phyloP scores from a whole-genome alignment of 768 basidiomycete genomes.

The Hericium alpestre region DNA sequence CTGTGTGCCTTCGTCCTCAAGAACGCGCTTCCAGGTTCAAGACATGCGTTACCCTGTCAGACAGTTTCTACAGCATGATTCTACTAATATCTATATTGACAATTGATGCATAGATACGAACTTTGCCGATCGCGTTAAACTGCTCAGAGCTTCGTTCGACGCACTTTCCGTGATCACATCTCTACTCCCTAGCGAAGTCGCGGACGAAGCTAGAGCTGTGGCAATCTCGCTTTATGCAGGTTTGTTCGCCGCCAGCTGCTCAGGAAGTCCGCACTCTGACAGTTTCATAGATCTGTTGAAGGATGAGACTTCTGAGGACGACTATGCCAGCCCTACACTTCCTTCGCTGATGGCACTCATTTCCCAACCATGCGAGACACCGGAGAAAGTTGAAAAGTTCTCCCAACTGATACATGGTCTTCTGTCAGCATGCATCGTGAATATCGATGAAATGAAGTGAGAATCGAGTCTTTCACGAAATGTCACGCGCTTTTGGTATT shows the following conservation, averaged over 20 bases:
- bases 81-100: background rate
- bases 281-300: constrained; percentile 56
- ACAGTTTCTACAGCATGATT: background rate
- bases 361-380: constrained; percentile 30
- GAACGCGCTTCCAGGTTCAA: constrained; percentile 51
- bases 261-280: constrained; percentile 1
- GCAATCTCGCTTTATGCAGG: constrained; percentile 74
- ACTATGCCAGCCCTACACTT: constrained; percentile 72
- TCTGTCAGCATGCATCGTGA: constrained; percentile 73
- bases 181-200: constrained; percentile 40
- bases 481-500: background rate
- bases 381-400: constrained; percentile 35
- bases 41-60: constrained; percentile 34
- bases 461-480: constrained; percentile 12
- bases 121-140: constrained; percentile 43
- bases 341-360: constrained; percentile 71
- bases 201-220: constrained; percentile 72
- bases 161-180: constrained; percentile 51
- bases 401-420: constrained; percentile 63
- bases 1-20: constrained; percentile 77
- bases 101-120: constrained; percentile 32
- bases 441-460: constrained; percentile 89
- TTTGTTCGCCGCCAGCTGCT: constrained; percentile 21
- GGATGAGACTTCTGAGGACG: constrained; percentile 73
- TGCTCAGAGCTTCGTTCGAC: constrained; percentile 55